phyloP scores from a whole-genome alignment of 2,329 filamentous ascomycete genomes.

The Penicillium sp. region DNA sequence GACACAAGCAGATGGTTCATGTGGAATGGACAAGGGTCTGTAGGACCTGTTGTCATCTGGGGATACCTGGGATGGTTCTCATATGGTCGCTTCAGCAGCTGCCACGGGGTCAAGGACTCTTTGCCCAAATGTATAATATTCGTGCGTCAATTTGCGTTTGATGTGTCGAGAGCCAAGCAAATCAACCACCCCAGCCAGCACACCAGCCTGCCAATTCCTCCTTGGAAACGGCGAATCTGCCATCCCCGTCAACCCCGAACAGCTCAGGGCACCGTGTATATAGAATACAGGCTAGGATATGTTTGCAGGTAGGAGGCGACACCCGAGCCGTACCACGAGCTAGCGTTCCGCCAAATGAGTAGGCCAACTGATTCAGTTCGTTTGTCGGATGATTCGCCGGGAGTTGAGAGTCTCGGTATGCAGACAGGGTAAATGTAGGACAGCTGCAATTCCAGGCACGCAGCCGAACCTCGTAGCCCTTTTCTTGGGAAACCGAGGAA shows the following conservation, averaged over 20 bases:
- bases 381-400: conserved; percentile 7
- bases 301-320: conserved; percentile 67
- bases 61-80: not conserved
- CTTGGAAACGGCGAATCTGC: conserved; percentile 51
- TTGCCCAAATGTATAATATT: not conserved
- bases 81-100: not conserved
- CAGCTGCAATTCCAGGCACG: conserved; percentile 86
- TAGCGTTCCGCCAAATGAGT: conserved; percentile 41
- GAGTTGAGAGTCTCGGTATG: conserved; percentile 53
- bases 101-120: not conserved
- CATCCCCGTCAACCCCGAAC: conserved; percentile 59
- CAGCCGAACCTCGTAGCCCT: conserved; percentile 69
- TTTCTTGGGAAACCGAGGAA: conserved; percentile 27
- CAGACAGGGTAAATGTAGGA: conserved; percentile 74
- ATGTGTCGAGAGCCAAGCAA: not conserved
- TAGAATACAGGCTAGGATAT: conserved; percentile 80
- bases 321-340: conserved; percentile 21
- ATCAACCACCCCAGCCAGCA: conserved; percentile 46
- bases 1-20: not conserved
- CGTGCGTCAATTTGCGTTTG: not conserved
- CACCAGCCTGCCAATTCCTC: conserved; percentile 74
- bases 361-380: conserved; percentile 14
- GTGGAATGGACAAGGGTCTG: not conserved
- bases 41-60: not conserved
- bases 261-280: conserved; percentile 62